Conservation (phyloP, 2,329 filamentous ascomycete genomes). For the Chaetoscypha palmicola region DNA sequence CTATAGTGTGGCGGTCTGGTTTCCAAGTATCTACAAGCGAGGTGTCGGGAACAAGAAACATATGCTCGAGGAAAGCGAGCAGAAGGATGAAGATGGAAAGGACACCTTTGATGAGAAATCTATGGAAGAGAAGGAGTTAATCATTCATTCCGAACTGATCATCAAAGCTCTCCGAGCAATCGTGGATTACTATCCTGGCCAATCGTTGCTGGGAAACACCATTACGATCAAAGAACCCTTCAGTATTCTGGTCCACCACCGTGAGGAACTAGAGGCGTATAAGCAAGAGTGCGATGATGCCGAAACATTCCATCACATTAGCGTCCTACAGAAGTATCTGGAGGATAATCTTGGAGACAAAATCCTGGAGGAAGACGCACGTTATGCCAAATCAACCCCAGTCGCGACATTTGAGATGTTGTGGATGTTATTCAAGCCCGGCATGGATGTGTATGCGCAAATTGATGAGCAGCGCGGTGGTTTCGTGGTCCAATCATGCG, state of each 20-base stretch:
- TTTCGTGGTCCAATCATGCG: slow-evolving; percentile 17
- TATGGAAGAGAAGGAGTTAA: slow-evolving; percentile 22
- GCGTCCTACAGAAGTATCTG: slow-evolving; percentile 19
- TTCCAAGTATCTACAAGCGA: slow-evolving; percentile 17
- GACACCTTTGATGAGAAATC: slow-evolving; percentile 20
- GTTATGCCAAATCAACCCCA: slow-evolving; percentile 13
- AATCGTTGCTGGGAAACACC: slow-evolving; percentile 18
- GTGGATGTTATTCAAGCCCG: slow-evolving; percentile 24
- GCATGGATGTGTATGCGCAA: slow-evolving; percentile 19
- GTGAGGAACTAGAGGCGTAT: slow-evolving; percentile 21
- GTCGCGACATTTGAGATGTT: slow-evolving; percentile 22
- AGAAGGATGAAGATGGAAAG: slow-evolving; percentile 13
- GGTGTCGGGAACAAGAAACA: slow-evolving; percentile 9
- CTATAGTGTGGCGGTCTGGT: slow-evolving; percentile 21
- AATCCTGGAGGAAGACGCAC: slow-evolving; percentile 16
- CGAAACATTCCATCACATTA: slow-evolving; percentile 18
- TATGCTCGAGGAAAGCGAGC: slow-evolving; percentile 7
- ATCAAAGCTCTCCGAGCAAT: slow-evolving; percentile 21
- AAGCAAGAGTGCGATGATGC: slow-evolving; percentile 18
- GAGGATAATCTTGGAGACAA: slow-evolving; percentile 20
- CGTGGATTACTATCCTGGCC: slow-evolving; percentile 21
- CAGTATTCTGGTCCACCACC: slow-evolving; percentile 31
- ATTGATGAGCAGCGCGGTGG: slow-evolving; percentile 18
- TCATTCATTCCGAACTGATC: slow-evolving; percentile 20
- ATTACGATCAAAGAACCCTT: slow-evolving; percentile 31